Conservation (phyloP, 108 stramenopile species). For the Phaeodactylum tricornutum region DNA sequence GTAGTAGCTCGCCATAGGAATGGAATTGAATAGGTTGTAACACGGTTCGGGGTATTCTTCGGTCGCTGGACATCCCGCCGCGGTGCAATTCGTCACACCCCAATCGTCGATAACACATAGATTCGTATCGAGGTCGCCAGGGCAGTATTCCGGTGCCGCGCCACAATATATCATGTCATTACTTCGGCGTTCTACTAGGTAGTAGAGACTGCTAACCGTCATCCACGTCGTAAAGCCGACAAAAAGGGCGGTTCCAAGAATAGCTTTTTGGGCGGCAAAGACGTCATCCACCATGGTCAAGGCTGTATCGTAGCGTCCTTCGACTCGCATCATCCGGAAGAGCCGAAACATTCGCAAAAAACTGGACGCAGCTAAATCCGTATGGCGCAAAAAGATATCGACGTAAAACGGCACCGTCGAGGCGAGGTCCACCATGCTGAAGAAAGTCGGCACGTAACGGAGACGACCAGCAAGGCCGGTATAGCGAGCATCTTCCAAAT, state of each 20-base stretch:
- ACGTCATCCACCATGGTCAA: slow-evolving; percentile 78
- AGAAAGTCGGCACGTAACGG: slow-evolving; percentile 45
- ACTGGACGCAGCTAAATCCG: slow-evolving; percentile 40
- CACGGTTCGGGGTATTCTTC: slow-evolving; percentile 40
- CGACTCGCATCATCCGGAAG: slow-evolving; percentile 82
- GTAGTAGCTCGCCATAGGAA: slow-evolving; percentile 67
- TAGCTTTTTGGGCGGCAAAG: slow-evolving; percentile 52
- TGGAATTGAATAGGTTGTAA: slow-evolving; percentile 67
- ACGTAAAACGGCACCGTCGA: slow-evolving; percentile 84
- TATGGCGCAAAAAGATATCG: slow-evolving; percentile 61
- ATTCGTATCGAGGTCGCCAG: slow-evolving; percentile 43
- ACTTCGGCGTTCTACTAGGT: slow-evolving; percentile 74
- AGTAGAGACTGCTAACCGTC: slow-evolving; percentile 54
- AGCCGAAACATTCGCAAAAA: slow-evolving; percentile 89
- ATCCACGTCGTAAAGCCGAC: slow-evolving; percentile 84
- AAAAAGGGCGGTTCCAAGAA: slow-evolving; percentile 69
- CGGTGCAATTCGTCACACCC: slow-evolving; percentile 62
- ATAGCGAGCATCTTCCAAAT: slow-evolving; percentile 44
- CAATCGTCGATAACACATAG: slow-evolving; percentile 55
- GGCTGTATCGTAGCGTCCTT: slow-evolving; percentile 72
- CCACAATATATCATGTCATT: slow-evolving; percentile 77
- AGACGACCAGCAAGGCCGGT: slow-evolving; percentile 32
- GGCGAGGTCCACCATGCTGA: slow-evolving; percentile 72
- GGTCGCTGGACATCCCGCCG: slow-evolving; percentile 42
- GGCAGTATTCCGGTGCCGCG: slow-evolving; percentile 26